Percentiles rank a stretch among this genome's conserved stretches.
Conservation (phyloP, 2,329 filamentous ascomycete species). For the Xylariaceae sp. region DNA sequence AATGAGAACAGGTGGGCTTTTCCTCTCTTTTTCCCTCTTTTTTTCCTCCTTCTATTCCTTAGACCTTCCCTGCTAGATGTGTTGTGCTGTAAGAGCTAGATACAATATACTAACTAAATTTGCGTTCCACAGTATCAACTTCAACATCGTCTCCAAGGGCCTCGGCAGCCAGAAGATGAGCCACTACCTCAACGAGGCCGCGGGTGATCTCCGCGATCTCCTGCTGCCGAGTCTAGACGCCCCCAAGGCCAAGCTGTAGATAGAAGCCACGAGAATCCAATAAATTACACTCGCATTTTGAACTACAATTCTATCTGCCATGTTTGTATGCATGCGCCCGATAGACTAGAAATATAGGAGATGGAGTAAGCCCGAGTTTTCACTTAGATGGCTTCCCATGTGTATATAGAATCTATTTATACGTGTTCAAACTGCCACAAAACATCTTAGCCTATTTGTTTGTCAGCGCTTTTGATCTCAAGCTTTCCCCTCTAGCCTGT, state of each 20-base stretch:
- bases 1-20: conserved; percentile 85
- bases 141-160: conserved; percentile 96
- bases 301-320: conserved; percentile 17
- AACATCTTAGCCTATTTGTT: no score
- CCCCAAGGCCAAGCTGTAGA: conserved; percentile 86
- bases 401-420: no score
- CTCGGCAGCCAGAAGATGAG: conserved; percentile 87
- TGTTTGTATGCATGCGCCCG: conserved; percentile 5
- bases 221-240: conserved; percentile 79
- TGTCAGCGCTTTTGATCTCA: no score
- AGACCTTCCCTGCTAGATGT: not conserved
- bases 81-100: not conserved
- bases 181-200: conserved; percentile 93
- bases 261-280: not conserved
- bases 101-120: conserved; percentile 22
- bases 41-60: not conserved
- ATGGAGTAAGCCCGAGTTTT: not conserved
- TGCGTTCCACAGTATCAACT: conserved; percentile 76
- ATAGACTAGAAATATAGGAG: not conserved
- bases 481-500: no score
- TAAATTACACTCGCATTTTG: not conserved
- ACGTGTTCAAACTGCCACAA: no score
- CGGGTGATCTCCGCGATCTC: conserved; percentile 85
- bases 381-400: not conserved
- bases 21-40: not conserved